These are phyloP conservation scores for Cercospora beticola DNA, from an alignment of 2,329 filamentous ascomycete genomes.

Conservation along the genomic window DNA sequence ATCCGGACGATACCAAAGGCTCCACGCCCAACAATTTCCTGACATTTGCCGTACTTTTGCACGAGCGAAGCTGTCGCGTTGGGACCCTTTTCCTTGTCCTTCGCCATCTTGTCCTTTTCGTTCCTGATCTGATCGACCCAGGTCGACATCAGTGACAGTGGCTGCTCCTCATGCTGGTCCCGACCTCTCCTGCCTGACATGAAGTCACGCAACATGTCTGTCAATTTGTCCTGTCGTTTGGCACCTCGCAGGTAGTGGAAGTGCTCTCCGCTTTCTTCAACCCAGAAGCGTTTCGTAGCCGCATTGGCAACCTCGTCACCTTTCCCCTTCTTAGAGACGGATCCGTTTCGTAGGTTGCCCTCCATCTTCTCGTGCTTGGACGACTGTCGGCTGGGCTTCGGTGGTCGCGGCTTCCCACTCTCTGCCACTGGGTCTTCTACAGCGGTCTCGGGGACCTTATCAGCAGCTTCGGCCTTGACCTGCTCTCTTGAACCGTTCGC, in stretches of 20 bases:
- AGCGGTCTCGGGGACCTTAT: constrained; percentile 17
- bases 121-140: constrained; percentile 93
- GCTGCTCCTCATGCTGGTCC: constrained; percentile 69
- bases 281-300: constrained; percentile 53
- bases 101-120: constrained; percentile 73
- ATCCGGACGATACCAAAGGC: constrained; percentile 97
- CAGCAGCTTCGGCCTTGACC: constrained; percentile 11
- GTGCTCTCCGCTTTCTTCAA: constrained; percentile 67
- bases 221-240: constrained; percentile 89
- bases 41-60: constrained; percentile 97
- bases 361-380: constrained; percentile 34
- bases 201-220: constrained; percentile 84
- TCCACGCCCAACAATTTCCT: constrained; percentile 92
- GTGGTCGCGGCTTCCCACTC: constrained; percentile 25
- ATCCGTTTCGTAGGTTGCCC: constrained; percentile 31
- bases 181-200: constrained; percentile 73
- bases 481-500: constrained; percentile 27
- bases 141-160: constrained; percentile 87
- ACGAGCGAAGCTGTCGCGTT: constrained; percentile 77
- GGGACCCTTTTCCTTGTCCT: constrained; percentile 74
- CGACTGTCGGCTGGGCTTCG: constrained; percentile 33
- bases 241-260: constrained; percentile 86
- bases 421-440: constrained; percentile 31
- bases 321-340: constrained; percentile 37
- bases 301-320: constrained; percentile 27